Percentiles rank a stretch among this genome's conserved stretches.
phyloP scores from a whole-genome alignment of 2,329 filamentous ascomycete species.

The Cryphonectria nitschkei region DNA sequence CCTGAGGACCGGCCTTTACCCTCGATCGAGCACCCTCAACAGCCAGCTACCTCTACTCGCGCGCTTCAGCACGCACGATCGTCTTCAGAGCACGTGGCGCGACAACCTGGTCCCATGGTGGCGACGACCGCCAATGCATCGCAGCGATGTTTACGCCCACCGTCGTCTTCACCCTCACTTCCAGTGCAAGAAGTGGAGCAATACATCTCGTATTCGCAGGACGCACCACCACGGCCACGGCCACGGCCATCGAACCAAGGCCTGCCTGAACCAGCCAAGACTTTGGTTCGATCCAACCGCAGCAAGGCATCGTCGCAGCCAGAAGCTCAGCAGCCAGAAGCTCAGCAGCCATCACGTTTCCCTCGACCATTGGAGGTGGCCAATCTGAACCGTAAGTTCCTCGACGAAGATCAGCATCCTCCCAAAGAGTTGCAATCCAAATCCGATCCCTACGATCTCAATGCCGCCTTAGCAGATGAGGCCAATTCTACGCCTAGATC shows the following conservation, averaged over 20 bases:
- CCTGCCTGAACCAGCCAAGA: too few relatives aligned
- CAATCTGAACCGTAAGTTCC: background rate
- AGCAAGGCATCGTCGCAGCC: background rate
- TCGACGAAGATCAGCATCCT: background rate
- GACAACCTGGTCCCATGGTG: background rate
- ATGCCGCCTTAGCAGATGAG: constrained; percentile 13
- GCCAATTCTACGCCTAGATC: background rate
- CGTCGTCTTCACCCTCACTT: background rate
- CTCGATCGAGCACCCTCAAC: background rate
- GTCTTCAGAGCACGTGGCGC: background rate
- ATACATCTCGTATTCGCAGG: constrained; percentile 17
- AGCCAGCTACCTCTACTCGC: background rate
- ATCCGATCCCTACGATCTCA: constrained; percentile 27
- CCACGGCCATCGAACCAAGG: background rate
- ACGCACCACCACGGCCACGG: constrained; percentile 1
- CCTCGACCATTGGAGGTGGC: background rate
- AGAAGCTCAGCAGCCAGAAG: background rate
- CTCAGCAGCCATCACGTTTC: background rate
- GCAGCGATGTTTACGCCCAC: background rate
- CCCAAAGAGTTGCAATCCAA: background rate
- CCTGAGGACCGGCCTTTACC: background rate
- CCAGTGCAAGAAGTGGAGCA: constrained; percentile 11
- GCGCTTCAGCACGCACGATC: background rate
- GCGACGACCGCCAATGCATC: background rate
- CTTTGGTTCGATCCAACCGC: background rate